phyloP scores from a whole-genome alignment of 768 basidiomycete genomes.

The Grammothele lineata region DNA sequence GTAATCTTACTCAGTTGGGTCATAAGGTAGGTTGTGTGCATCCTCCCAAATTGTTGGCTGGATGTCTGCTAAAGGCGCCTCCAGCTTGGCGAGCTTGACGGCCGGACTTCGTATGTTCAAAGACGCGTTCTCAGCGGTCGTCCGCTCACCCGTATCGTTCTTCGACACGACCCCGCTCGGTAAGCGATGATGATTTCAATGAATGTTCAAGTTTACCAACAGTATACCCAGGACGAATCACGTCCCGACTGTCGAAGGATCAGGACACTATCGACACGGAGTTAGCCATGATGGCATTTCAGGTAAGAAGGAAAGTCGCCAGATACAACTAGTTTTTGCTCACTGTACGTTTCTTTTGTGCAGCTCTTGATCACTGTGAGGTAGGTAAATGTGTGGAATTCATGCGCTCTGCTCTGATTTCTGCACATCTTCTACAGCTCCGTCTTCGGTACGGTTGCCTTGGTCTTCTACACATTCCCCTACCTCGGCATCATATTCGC shows the following conservation, averaged over 20 bases:
- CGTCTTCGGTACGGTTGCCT: constrained; percentile 51
- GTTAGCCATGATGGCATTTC: constrained; percentile 37
- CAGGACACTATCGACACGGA: constrained; percentile 54
- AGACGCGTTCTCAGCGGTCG: constrained; percentile 48
- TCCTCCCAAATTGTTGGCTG: background rate
- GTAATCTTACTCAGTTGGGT: constrained; percentile 45
- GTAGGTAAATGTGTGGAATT: constrained; percentile 1
- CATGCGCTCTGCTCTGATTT: no score
- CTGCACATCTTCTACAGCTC: constrained; percentile 30
- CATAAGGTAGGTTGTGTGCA: constrained; percentile 39
- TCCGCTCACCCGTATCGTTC: constrained; percentile 60
- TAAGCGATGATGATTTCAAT: constrained; percentile 15
- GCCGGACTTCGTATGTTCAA: constrained; percentile 47
- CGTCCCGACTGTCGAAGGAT: constrained; percentile 57
- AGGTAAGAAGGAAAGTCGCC: no score
- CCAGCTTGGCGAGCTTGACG: constrained; percentile 28
- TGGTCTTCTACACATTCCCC: constrained; percentile 59
- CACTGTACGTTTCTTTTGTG: no score
- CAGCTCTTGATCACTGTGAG: constrained; percentile 24
- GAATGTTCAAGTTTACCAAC: background rate
- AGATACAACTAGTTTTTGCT: no score
- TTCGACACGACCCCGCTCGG: constrained; percentile 74
- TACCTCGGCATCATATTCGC: constrained; percentile 61
- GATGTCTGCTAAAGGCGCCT: background rate
- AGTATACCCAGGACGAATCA: constrained; percentile 44